Conservation (phyloP, 1,284 basidiomycete species). For the Trichosporon inkin region DNA sequence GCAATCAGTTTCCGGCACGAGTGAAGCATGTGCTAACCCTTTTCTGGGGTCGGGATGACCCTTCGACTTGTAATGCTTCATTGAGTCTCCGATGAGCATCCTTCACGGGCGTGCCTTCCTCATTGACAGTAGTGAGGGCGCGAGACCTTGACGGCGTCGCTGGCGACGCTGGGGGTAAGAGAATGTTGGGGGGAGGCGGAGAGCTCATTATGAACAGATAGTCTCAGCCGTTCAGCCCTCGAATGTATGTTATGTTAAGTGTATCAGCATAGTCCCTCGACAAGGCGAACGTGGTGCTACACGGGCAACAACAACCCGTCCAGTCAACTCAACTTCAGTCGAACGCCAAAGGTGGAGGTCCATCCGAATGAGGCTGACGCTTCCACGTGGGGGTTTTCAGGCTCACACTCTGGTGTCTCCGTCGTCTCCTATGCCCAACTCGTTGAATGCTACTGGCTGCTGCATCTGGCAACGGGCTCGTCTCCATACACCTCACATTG, state of each 20-base stretch:
- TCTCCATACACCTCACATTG: neutral
- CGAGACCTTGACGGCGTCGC: neutral
- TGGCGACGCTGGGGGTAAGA: constrained; percentile 8
- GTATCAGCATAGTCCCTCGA: neutral
- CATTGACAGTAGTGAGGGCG: neutral
- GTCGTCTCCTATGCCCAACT: neutral
- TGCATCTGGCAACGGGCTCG: neutral
- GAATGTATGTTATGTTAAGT: neutral
- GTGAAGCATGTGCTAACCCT: too few relatives aligned
- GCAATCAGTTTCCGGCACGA: neutral
- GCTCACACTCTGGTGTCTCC: constrained; percentile 12
- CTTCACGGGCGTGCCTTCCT: neutral
- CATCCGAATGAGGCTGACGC: neutral
- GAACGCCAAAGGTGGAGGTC: constrained; percentile 3
- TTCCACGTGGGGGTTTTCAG: constrained; percentile 14
- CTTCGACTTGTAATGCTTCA: neutral
- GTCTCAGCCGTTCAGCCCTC: neutral
- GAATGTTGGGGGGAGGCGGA: constrained; percentile 9
- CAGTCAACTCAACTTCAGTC: neutral
- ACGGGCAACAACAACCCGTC: neutral
- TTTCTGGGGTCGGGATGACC: neutral
- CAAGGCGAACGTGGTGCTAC: neutral
- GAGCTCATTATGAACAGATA: constrained; percentile 2
- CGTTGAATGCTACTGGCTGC: neutral
- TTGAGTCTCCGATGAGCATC: neutral